Conservation (phyloP, 148 eudicot genomes). For the Simmondsia chinensis region DNA sequence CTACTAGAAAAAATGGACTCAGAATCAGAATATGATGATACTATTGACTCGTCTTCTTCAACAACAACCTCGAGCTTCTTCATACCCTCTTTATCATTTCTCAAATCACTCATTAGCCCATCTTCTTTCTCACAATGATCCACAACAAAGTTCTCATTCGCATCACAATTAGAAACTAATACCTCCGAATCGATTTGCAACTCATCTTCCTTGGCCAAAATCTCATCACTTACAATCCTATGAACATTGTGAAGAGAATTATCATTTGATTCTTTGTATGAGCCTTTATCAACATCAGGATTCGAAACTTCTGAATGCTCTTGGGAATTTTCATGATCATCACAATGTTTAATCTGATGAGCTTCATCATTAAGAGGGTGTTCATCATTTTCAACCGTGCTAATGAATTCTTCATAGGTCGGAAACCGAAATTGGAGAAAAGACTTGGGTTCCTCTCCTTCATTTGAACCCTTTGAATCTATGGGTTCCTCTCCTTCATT, state of each 20-base stretch:
- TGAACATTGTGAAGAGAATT: conserved; percentile 2
- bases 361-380: conserved; percentile 10
- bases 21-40: conserved; percentile 35
- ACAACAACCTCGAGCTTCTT: conserved; percentile 4
- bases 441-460: conserved; percentile 22
- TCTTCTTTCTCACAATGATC: no score
- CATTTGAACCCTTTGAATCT: neutral
- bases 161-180: conserved; percentile 4
- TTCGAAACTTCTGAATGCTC: no score
- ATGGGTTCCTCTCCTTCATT: conserved; percentile 3
- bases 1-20: conserved; percentile 32
- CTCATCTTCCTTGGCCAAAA: neutral
- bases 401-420: conserved; percentile 50
- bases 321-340: no score
- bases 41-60: conserved; percentile 24
- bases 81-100: neutral
- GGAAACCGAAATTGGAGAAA: conserved; percentile 60
- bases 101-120: neutral
- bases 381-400: conserved; percentile 10
- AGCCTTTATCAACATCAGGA: conserved; percentile 1
- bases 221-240: neutral
- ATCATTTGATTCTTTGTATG: conserved; percentile 12
- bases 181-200: neutral
- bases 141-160: conserved; percentile 3
- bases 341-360: no score